Evolutionary conservation across 1,284 basidiomycete species (phyloP).

Genomic region (Leccinum subrobustum): DNA sequence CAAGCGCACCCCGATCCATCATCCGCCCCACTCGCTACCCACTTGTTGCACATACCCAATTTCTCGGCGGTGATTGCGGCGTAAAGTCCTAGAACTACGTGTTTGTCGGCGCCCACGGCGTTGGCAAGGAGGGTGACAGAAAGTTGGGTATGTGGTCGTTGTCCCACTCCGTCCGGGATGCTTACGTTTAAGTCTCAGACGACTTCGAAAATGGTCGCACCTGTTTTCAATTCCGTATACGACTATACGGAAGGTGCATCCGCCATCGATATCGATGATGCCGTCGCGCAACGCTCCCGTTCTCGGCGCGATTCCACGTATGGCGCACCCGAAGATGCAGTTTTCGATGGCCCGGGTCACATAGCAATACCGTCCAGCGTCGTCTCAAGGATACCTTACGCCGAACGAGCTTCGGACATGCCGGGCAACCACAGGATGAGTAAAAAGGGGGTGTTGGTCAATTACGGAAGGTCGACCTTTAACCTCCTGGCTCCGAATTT

Average conservation of each 20-base stretch:
- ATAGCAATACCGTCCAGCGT: constrained; percentile 67
- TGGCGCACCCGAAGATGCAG: constrained; percentile 45
- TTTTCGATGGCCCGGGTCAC: constrained; percentile 78
- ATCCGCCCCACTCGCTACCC: too few relatives aligned
- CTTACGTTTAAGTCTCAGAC: not conserved
- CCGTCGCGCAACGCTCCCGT: constrained; percentile 46
- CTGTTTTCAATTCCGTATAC: constrained; percentile 27
- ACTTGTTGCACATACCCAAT: too few relatives aligned
- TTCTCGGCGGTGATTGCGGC: too few relatives aligned
- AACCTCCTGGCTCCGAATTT: constrained; percentile 11
- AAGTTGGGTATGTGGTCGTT: too few relatives aligned
- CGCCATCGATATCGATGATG: constrained; percentile 65
- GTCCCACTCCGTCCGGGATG: too few relatives aligned
- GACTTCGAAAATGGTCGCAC: constrained; percentile 11
- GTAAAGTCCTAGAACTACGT: too few relatives aligned
- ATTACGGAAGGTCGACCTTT: constrained; percentile 13
- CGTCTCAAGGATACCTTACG: constrained; percentile 69
- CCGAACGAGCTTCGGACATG: constrained; percentile 36
- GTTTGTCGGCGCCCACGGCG: too few relatives aligned
- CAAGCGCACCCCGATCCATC: too few relatives aligned
- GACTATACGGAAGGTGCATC: constrained; percentile 86
- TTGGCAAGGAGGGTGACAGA: too few relatives aligned
- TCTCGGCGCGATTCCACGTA: constrained; percentile 66
- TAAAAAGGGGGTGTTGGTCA: constrained; percentile 19
- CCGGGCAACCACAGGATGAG: too few relatives aligned